Evolutionary conservation across 305 asterid species (phyloP).

Genomic region (Fraxinus baroniana): DNA sequence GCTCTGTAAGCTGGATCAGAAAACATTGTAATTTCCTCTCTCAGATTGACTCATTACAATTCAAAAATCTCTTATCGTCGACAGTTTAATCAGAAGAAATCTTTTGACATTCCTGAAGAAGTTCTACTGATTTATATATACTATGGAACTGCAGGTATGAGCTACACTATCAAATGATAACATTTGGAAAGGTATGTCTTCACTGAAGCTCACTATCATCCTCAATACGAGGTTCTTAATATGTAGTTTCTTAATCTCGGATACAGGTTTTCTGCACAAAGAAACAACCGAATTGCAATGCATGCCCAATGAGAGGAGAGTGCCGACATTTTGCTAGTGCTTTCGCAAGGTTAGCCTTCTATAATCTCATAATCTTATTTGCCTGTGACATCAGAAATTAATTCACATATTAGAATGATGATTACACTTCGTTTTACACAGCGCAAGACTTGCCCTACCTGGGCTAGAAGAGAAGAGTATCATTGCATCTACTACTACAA

Average conservation of each 20-base stretch:
- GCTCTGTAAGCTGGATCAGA: constrained; percentile 87
- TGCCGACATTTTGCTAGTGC: constrained; percentile 99
- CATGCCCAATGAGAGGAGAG: constrained; percentile 89
- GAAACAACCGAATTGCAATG: constrained; percentile 90
- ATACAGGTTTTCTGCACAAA: constrained; percentile 95
- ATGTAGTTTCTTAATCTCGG: constrained; percentile 15
- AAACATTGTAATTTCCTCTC: constrained; percentile 57
- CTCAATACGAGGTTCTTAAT: constrained; percentile 12
- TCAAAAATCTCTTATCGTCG: not conserved
- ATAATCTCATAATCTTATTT: constrained; percentile 16
- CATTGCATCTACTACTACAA: constrained; percentile 42
- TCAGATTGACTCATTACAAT: constrained; percentile 10
- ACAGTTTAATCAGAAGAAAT: constrained; percentile 13
- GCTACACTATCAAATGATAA: constrained; percentile 95
- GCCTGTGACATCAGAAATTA: constrained; percentile 8
- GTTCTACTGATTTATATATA: constrained; percentile 32
- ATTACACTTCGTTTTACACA: constrained; percentile 34
- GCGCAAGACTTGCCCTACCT: constrained; percentile 85
- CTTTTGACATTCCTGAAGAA: constrained; percentile 20
- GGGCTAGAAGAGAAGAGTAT: constrained; percentile 64
- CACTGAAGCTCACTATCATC: constrained; percentile 7
- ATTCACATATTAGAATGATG: constrained; percentile 8
- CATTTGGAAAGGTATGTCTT: constrained; percentile 86
- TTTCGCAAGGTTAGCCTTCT: constrained; percentile 70
- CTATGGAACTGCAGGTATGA: constrained; percentile 69